Conservation (phyloP, 2,329 filamentous ascomycete genomes). For the Drechmeria coniospora region DNA sequence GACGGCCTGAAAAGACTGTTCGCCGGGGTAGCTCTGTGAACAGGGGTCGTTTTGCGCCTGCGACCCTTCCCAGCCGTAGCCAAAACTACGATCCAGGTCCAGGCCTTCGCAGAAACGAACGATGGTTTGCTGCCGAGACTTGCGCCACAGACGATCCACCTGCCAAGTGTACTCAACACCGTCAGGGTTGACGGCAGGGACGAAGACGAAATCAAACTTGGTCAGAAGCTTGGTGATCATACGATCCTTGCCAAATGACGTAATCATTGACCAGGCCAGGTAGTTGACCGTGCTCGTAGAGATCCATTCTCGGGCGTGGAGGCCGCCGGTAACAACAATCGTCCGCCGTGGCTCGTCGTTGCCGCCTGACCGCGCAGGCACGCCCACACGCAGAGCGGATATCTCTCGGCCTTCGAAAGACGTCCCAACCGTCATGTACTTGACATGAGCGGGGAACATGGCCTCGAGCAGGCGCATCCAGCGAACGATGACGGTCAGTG, state of each 20-base stretch:
- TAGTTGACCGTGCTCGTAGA: conserved; percentile 84
- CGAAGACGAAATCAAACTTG: conserved; percentile 73
- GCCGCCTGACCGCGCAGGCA: conserved; percentile 26
- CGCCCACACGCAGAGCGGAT: conserved; percentile 61
- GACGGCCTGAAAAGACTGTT: conserved; percentile 65
- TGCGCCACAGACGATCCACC: conserved; percentile 83
- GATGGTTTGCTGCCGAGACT: conserved; percentile 73
- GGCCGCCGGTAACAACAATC: conserved; percentile 66
- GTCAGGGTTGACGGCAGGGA: conserved; percentile 84
- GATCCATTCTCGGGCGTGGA: conserved; percentile 96
- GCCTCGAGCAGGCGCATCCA: conserved; percentile 87
- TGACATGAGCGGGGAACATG: conserved; percentile 73
- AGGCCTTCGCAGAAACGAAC: conserved; percentile 74
- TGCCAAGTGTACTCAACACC: conserved; percentile 93
- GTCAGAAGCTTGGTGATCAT: conserved; percentile 65
- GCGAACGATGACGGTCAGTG: conserved; percentile 62
- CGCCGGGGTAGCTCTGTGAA: conserved; percentile 78
- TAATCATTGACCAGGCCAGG: conserved; percentile 76
- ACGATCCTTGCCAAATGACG: conserved; percentile 57
- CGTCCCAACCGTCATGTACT: conserved; percentile 61
- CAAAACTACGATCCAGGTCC: conserved; percentile 78
- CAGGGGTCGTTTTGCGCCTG: conserved; percentile 61
- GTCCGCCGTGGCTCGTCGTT: conserved; percentile 50
- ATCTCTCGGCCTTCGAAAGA: conserved; percentile 82
- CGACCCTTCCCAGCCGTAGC: conserved; percentile 66